These are phyloP conservation scores for Yamadazyma buinensis DNA, from an alignment of 1,139 yeast species.

Conservation along the genomic window DNA sequence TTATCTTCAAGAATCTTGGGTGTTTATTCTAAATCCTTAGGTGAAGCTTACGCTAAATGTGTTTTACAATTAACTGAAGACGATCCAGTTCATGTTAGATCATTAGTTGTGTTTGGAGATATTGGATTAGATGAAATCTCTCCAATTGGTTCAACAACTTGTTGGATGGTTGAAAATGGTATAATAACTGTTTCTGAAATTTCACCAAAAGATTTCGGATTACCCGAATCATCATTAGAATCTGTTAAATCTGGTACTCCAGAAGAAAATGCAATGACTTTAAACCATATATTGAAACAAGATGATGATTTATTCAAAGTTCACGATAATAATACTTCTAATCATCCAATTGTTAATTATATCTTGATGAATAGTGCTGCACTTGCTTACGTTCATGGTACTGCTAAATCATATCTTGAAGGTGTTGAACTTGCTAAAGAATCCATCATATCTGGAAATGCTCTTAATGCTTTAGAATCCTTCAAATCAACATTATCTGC, in stretches of 20 bases:
- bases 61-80: conserved; percentile 49
- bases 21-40: conserved; percentile 75
- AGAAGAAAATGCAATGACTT: conserved; percentile 66
- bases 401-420: conserved; percentile 61
- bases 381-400: conserved; percentile 73
- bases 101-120: conserved; percentile 90
- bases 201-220: conserved; percentile 72
- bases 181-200: conserved; percentile 32
- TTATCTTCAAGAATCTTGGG: conserved; percentile 81
- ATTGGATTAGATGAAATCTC: conserved; percentile 91
- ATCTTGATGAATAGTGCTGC: conserved; percentile 86
- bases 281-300: conserved; percentile 56
- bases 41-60: conserved; percentile 80
- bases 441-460: conserved; percentile 65
- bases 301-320: conserved; percentile 41
- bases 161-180: conserved; percentile 67
- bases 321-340: conserved; percentile 21
- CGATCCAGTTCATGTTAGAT: conserved; percentile 47
- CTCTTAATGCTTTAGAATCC: conserved; percentile 52
- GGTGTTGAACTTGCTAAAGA: conserved; percentile 75
- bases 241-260: conserved; percentile 86
- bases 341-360: conserved; percentile 76
- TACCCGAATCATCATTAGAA: conserved; percentile 66
- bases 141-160: conserved; percentile 75
- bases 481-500: conserved; percentile 42